Evolutionary conservation across 208 protist species (phyloP), one percentile per base, ranked within the genome.

Genomic region (Crithidia sp.): DNA sequence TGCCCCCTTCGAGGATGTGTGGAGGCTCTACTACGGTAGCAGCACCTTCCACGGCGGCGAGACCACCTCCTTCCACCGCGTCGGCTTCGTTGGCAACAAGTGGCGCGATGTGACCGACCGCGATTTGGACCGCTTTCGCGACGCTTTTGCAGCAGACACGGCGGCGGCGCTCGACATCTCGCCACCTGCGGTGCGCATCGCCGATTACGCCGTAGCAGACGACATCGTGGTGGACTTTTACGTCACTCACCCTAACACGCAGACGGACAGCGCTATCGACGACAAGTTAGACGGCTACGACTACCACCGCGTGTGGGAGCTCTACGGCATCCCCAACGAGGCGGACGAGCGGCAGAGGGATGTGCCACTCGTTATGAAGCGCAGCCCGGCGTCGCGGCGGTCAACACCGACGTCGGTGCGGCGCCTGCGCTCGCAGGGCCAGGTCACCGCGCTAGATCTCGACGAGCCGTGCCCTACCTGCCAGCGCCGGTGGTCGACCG

Each of bases 31-130:
- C 76, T 87, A 89, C 75, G 61, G 76, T 16, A 56, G 52, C 2
- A 45, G 40, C 5, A 50, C 50, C 47, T 43, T 40, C 55, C 47
- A 55, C 40, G 9, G 14, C 8, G 49, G 54, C 39, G 61, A 67
- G n/a, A 60, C 62, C 7, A 88, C 76, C 8, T 89, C 85, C 7
- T 89, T 89, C 63, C 88, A 93, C 47, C 88, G 88, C 49, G 81
- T 93, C 3, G 88, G 88, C 19, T 93, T 93, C 62, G 81, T 90
- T 4, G 88, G 88, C 19, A 67, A 75, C 40, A 81, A 89, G 55
- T 90, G 88, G 88, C 47, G 69, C 8, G 49, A 72, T 0, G 65
- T 88, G n/a, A 54, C 81, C 4, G 52, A 75, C n/a, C 64, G 71
- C 7, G 77, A 86, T 60, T 66, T 50, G 73, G 72, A 84, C 10